Conservation (phyloP, 176 grass and related monocot species). For the Miscanthus lutarioriparius region DNA sequence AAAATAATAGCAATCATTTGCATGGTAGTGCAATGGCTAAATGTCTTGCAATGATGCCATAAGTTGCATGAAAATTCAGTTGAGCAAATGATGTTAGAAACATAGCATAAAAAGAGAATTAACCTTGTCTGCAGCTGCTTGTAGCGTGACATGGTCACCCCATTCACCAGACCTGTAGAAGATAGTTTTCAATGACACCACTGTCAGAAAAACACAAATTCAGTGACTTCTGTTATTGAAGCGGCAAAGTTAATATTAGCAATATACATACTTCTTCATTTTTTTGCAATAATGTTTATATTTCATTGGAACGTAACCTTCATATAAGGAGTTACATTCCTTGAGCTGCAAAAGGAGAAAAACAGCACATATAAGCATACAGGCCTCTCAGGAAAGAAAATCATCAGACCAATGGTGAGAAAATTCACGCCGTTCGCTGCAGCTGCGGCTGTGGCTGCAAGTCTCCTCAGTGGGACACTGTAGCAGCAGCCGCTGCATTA, state of each 20-base stretch:
- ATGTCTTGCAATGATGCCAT: not conserved
- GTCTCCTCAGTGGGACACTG: too few species aligned
- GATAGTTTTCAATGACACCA: not conserved
- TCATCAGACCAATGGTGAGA: not conserved
- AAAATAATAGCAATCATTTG: not conserved
- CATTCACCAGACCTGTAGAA: conserved; percentile 83
- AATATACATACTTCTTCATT: conserved; percentile 87
- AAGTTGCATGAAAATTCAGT: not conserved
- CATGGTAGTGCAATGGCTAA: not conserved
- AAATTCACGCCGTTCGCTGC: too few species aligned
- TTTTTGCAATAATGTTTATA: conserved; percentile 96
- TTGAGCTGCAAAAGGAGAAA: conserved; percentile 78
- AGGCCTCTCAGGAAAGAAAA: not conserved
- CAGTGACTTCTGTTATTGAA: conserved; percentile 18
- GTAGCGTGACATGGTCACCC: conserved; percentile 96
- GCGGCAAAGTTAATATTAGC: conserved; percentile 10
- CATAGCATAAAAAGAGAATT: not conserved
- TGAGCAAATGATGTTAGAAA: conserved; percentile 7
- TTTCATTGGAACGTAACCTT: conserved; percentile 97
- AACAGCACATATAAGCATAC: conserved; percentile 25
- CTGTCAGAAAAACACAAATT: not conserved
- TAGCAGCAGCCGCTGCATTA: too few species aligned
- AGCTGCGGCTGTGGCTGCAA: too few species aligned
- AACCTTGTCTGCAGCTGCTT: conserved; percentile 97
- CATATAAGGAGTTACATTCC: conserved; percentile 67